Percentiles rank a stretch among this genome's conserved stretches.
phyloP scores from a whole-genome alignment of 495 filamentous ascomycete species.

The Penicillium bovifimosum region DNA sequence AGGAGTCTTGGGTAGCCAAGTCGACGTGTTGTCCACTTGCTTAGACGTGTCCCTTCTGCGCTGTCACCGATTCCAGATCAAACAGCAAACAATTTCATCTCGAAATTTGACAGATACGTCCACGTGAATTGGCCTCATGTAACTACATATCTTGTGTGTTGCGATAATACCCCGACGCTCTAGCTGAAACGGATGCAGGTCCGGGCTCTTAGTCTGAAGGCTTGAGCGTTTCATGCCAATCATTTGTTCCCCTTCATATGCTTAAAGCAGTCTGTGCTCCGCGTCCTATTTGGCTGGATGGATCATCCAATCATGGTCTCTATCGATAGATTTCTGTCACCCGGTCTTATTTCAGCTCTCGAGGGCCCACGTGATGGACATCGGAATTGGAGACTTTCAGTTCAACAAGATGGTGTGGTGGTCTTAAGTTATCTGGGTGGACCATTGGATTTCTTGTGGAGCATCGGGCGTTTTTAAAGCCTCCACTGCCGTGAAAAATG shows the following conservation, averaged over 20 bases:
- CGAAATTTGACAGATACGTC: neutral
- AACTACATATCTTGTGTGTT: neutral
- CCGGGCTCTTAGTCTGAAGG: slow-evolving; percentile 16
- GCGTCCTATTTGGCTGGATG: slow-evolving; percentile 8
- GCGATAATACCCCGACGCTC: neutral
- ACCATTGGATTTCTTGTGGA: neutral
- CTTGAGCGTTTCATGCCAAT: slow-evolving; percentile 12
- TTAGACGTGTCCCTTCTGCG: neutral
- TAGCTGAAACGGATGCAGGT: slow-evolving; percentile 17
- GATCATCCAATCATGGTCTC: neutral
- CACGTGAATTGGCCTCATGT: neutral
- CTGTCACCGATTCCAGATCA: neutral
- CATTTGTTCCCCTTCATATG: slow-evolving; percentile 5
- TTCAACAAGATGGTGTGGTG: neutral
- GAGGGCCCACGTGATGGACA: neutral
- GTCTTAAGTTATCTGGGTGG: slow-evolving; percentile 2
- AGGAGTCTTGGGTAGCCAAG: neutral
- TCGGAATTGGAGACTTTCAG: neutral
- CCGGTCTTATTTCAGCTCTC: neutral
- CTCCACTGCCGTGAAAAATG: neutral
- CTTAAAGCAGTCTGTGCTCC: slow-evolving; percentile 18
- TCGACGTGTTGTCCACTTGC: slow-evolving; percentile 2
- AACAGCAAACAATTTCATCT: neutral
- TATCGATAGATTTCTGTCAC: neutral
- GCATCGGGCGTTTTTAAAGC: slow-evolving; percentile 1